Evolutionary conservation across 176 grass and related monocot species (phyloP).

Genomic region (Carex parvula): DNA sequence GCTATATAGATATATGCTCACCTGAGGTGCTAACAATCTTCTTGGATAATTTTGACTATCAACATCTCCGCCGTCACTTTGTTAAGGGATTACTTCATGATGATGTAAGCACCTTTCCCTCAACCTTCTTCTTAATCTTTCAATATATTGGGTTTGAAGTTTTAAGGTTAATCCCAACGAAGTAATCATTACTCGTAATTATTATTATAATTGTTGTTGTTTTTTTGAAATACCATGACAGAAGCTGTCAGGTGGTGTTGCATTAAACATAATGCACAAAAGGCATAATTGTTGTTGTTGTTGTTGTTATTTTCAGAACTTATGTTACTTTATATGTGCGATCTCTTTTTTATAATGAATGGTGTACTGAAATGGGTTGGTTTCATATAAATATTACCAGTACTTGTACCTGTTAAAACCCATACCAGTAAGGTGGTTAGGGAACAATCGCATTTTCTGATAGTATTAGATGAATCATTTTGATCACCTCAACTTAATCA

Average conservation of each 20-base stretch:
- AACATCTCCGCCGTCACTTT: constrained; percentile 97
- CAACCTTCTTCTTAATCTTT: neutral
- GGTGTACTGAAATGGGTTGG: neutral
- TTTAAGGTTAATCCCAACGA: neutral
- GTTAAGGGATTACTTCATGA: constrained; percentile 94
- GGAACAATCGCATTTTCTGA: neutral
- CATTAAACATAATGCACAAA: too few relatives aligned
- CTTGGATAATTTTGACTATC: constrained; percentile 97
- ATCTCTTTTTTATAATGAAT: neutral
- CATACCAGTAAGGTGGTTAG: neutral
- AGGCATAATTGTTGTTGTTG: neutral
- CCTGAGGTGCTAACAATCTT: constrained; percentile 89
- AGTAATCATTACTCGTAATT: neutral
- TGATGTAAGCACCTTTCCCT: constrained; percentile 50
- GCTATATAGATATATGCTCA: constrained; percentile 98
- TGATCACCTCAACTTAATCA: neutral
- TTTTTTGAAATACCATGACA: too few relatives aligned
- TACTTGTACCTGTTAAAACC: neutral
- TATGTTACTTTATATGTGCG: neutral
- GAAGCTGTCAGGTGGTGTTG: too few relatives aligned
- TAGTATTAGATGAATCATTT: neutral
- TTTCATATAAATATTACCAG: neutral
- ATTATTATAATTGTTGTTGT: neutral
- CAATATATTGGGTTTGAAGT: neutral
- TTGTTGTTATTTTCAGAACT: neutral